A percentile compares a stretch with the other conserved stretches of the same genome.
Evolutionary conservation across 768 basidiomycete genomes (phyloP).

Genomic region (Saitozyma podzolica): DNA sequence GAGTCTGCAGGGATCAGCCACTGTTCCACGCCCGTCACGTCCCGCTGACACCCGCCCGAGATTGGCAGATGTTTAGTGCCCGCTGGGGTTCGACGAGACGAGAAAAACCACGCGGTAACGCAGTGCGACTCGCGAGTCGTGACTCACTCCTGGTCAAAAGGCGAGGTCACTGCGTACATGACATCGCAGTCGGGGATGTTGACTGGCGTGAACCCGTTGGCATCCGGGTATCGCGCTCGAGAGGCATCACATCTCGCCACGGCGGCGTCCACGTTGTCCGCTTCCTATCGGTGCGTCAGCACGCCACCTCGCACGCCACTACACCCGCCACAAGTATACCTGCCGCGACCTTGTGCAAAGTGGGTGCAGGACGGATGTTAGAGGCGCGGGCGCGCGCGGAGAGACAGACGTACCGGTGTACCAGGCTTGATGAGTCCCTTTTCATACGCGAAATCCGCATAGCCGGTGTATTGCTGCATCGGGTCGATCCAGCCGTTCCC

Average conservation of each 20-base stretch:
- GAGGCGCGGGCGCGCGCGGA: not conserved
- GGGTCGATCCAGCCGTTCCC: constrained; percentile 99
- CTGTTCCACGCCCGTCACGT: not conserved
- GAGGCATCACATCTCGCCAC: constrained; percentile 64
- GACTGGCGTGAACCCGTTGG: constrained; percentile 52
- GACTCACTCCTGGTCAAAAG: constrained; percentile 55
- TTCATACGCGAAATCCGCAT: constrained; percentile 79
- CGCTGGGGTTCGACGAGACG: too few relatives aligned
- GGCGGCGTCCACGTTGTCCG: constrained; percentile 61
- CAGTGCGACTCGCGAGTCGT: too few relatives aligned
- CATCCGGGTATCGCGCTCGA: constrained; percentile 48
- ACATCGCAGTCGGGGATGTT: constrained; percentile 63
- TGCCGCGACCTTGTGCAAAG: constrained; percentile 1
- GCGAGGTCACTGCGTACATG: constrained; percentile 54
- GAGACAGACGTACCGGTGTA: constrained; percentile 60
- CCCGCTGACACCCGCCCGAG: too few relatives aligned
- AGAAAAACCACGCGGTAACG: too few relatives aligned
- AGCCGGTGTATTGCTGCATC: constrained; percentile 81
- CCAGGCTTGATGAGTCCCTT: constrained; percentile 73
- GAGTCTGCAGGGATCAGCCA: constrained; percentile 56
- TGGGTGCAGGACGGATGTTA: not conserved
- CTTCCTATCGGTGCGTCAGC: constrained; percentile 56
- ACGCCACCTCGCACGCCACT: not conserved
- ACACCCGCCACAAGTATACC: not conserved
- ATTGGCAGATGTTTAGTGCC: too few relatives aligned